Conservation (phyloP, 106 monocot species). For the Hemerocallis citrina region DNA sequence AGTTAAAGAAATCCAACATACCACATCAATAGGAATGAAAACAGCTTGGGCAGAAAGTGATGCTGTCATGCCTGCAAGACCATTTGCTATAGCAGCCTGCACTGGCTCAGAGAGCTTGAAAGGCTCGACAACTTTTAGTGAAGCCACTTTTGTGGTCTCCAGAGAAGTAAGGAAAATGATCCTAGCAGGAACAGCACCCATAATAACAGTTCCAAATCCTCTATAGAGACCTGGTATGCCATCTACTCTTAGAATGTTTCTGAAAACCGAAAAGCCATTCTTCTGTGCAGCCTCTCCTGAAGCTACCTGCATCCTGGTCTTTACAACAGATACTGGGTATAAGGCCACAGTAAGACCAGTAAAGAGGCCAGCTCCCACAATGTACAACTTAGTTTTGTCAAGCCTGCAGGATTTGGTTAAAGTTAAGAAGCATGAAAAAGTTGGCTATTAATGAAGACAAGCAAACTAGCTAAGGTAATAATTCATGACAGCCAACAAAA, state of each 20-base stretch:
- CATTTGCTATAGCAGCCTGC: constrained; percentile 91
- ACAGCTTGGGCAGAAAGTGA: constrained; percentile 82
- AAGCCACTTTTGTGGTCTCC: constrained; percentile 72
- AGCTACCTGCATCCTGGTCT: constrained; percentile 98
- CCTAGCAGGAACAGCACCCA: constrained; percentile 90
- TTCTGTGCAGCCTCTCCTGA: constrained; percentile 63
- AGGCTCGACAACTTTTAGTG: constrained; percentile 60
- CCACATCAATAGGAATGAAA: constrained; percentile 98
- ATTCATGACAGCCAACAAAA: not conserved
- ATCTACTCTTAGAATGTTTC: constrained; percentile 75
- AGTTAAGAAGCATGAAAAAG: no score
- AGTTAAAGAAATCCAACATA: no score
- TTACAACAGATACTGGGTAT: constrained; percentile 87
- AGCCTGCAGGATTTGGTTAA: constrained; percentile 48
- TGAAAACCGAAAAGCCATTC: constrained; percentile 63
- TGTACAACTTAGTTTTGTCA: constrained; percentile 90
- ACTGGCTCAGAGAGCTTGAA: constrained; percentile 75
- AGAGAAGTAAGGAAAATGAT: constrained; percentile 87
- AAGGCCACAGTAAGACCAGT: constrained; percentile 79
- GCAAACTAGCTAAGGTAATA: not conserved
- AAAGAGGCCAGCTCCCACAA: constrained; percentile 93
- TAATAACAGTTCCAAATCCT: constrained; percentile 93
- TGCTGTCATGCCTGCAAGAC: constrained; percentile 73
- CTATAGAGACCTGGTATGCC: constrained; percentile 85
- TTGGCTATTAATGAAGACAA: not conserved